phyloP scores from a whole-genome alignment of 768 basidiomycete genomes.

The Pulveroboletus sp. region DNA sequence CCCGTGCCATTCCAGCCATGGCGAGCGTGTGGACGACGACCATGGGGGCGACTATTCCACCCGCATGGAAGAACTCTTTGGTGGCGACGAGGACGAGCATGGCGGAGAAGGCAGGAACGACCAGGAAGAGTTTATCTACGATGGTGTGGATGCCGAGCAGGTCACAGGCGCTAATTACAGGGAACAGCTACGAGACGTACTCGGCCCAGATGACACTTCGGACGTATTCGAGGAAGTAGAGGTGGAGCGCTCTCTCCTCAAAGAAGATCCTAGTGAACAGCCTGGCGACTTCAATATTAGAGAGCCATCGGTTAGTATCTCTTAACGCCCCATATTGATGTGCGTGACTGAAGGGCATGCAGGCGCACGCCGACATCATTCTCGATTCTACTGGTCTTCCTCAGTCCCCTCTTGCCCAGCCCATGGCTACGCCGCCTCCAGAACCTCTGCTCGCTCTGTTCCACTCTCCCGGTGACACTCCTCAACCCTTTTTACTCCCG shows the following conservation, averaged over 20 bases:
- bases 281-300: constrained; percentile 20
- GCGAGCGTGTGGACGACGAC: constrained; percentile 21
- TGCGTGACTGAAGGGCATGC: constrained; percentile 22
- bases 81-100: constrained; percentile 40
- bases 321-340: constrained; percentile 15
- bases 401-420: constrained; percentile 33
- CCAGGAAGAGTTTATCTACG: constrained; percentile 67
- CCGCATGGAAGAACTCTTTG: constrained; percentile 27
- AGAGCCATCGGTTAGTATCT: constrained; percentile 31
- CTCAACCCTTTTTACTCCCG: constrained; percentile 63
- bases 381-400: constrained; percentile 38
- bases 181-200: constrained; percentile 65
- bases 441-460: background rate
- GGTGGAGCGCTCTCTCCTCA: constrained; percentile 42
- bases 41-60: constrained; percentile 22
- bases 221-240: constrained; percentile 44
- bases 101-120: constrained; percentile 45
- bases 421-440: constrained; percentile 36
- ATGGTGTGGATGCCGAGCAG: constrained; percentile 56
- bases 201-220: constrained; percentile 58
- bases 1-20: constrained; percentile 14
- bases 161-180: constrained; percentile 50
- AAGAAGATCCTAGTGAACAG: constrained; percentile 35
- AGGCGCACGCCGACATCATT: constrained; percentile 34
- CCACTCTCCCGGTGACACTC: constrained; percentile 5